phyloP scores from a whole-genome alignment of 768 basidiomycete species.

The Leccinellum albellum region DNA sequence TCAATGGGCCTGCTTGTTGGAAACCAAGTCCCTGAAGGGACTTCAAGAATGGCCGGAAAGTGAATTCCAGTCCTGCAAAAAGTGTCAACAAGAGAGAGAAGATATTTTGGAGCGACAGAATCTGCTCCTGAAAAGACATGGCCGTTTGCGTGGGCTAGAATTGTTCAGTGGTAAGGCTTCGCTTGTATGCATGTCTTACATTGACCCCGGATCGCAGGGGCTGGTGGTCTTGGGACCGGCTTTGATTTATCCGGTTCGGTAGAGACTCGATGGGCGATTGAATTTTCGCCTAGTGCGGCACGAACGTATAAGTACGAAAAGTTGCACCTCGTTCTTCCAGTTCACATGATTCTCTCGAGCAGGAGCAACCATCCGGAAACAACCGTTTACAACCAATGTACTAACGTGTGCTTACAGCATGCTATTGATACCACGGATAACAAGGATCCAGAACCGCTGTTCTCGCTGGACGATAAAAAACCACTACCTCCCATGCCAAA shows the following conservation, averaged over 20 bases:
- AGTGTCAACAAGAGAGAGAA: constrained; percentile 37
- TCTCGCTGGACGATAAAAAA: constrained; percentile 38
- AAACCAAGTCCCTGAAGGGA: constrained; percentile 19
- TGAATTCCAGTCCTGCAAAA: constrained; percentile 36
- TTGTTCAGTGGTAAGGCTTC: constrained; percentile 57
- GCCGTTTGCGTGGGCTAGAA: constrained; percentile 57
- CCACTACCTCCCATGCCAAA: constrained; percentile 49
- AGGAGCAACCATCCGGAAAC: constrained; percentile 63
- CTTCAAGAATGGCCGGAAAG: constrained; percentile 24
- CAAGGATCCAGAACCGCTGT: constrained; percentile 37
- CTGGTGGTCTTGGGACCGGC: constrained; percentile 71
- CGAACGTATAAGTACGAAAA: constrained; percentile 53
- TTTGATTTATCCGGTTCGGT: constrained; percentile 59
- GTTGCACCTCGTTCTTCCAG: background rate
- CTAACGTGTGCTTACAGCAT: constrained; percentile 55
- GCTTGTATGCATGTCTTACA: background rate
- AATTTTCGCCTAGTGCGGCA: constrained; percentile 61
- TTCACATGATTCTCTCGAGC: constrained; percentile 2
- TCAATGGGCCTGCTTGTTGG: constrained; percentile 23
- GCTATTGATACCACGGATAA: constrained; percentile 48
- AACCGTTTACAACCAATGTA: constrained; percentile 62
- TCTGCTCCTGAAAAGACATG: constrained; percentile 34
- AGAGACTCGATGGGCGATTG: constrained; percentile 65
- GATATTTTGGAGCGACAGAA: constrained; percentile 27
- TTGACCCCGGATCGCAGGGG: constrained; percentile 42